Conservation (phyloP, 1,139 yeast genomes). For the Debaryomyces nepalensis region DNA sequence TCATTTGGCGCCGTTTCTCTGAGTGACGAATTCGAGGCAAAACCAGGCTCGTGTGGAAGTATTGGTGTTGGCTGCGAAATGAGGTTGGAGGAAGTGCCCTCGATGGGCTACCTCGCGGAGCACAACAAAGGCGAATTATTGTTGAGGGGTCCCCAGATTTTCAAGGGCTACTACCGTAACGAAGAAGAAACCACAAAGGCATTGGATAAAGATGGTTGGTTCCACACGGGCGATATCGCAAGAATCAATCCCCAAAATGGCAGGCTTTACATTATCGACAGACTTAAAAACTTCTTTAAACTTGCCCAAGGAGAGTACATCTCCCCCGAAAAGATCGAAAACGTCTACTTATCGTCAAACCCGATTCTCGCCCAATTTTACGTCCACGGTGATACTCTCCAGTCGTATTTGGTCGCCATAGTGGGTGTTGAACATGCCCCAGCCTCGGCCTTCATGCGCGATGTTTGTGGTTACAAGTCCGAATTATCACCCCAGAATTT, state of each 20-base stretch:
- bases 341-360: conserved; percentile 33
- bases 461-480: conserved; percentile 22
- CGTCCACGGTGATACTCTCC: conserved; percentile 60
- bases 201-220: conserved; percentile 36
- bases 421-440: conserved; percentile 49
- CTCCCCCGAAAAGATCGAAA: conserved; percentile 43
- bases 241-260: conserved; percentile 29
- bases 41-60: conserved; percentile 51
- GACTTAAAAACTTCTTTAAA: conserved; percentile 47
- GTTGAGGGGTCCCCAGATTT: conserved; percentile 46
- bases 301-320: conserved; percentile 45
- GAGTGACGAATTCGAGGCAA: conserved; percentile 37
- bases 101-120: conserved; percentile 38
- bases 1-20: conserved; percentile 46
- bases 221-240: conserved; percentile 45
- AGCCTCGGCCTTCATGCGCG: conserved; percentile 26
- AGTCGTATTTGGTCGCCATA: conserved; percentile 61
- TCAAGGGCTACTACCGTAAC: conserved; percentile 36
- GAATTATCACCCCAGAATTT: conserved; percentile 21
- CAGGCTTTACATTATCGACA: conserved; percentile 37
- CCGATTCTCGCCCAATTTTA: conserved; percentile 34
- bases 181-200: conserved; percentile 28
- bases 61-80: conserved; percentile 41
- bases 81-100: conserved; percentile 42
- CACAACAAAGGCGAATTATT: conserved; percentile 46